Percentiles rank a stretch among this genome's conserved stretches.
These are phyloP conservation scores for Davidsoniella eucalypti DNA, from an alignment of 2,329 filamentous ascomycete species.

Conservation along the genomic window DNA sequence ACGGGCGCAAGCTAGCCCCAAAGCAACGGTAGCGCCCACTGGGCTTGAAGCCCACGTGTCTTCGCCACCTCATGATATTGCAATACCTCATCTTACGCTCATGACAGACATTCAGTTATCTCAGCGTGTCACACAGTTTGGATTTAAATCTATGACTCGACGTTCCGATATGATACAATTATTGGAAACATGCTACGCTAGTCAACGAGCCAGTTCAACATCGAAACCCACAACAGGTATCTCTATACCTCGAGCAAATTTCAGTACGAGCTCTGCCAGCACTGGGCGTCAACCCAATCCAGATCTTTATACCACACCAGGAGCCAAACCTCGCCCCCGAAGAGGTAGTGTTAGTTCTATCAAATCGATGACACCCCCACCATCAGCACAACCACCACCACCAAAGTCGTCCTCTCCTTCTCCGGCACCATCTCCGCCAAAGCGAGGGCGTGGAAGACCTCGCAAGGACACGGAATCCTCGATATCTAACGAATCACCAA, in stretches of 20 bases:
- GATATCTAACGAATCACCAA: not conserved
- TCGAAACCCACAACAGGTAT: not conserved
- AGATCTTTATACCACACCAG: not conserved
- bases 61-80: not conserved
- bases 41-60: no score
- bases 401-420: not conserved
- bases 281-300: not conserved
- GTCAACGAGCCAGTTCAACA: conserved; percentile 27
- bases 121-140: conserved; percentile 44
- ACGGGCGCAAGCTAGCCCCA: not conserved
- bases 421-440: not conserved
- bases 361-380: conserved; percentile 8
- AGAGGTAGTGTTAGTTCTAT: conserved; percentile 1
- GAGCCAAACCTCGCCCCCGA: not conserved
- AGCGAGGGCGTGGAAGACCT: conserved; percentile 21
- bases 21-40: not conserved
- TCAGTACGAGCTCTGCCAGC: not conserved
- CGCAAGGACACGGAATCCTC: conserved; percentile 1
- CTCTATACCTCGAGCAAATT: not conserved
- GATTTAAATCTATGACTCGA: conserved; percentile 56
- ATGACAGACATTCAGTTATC: conserved; percentile 47
- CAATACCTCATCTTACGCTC: conserved; percentile 38
- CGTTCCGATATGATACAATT: conserved; percentile 53
- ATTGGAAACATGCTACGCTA: conserved; percentile 54
- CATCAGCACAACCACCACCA: conserved; percentile 3